A percentile compares a stretch with the other conserved stretches of the same genome.
Evolutionary conservation across 169 alveolate genomes (phyloP).

Genomic region (Plasmodium coatneyi): DNA sequence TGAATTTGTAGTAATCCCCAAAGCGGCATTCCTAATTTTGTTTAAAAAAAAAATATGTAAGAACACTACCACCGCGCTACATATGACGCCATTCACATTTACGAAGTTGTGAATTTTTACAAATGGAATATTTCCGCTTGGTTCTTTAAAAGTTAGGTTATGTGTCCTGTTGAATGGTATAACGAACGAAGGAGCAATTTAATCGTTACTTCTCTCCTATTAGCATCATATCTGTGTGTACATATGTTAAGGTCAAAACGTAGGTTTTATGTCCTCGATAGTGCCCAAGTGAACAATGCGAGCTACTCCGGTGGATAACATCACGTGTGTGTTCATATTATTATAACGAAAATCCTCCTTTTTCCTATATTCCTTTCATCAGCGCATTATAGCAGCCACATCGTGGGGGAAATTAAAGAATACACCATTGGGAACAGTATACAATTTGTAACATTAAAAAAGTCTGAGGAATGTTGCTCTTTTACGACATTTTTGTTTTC

Average conservation of each 20-base stretch:
- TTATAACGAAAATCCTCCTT: background rate
- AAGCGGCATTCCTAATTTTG: background rate
- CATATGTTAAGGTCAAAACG: background rate
- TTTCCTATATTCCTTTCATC: background rate
- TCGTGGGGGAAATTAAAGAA: background rate
- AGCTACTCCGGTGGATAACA: background rate
- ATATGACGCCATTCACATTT: background rate
- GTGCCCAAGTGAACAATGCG: background rate
- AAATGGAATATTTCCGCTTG: background rate
- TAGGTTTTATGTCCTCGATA: background rate
- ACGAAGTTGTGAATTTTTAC: background rate
- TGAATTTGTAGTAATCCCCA: background rate
- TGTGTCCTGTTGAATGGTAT: background rate
- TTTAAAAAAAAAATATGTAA: background rate
- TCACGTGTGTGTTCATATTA: background rate
- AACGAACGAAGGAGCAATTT: background rate
- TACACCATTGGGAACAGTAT: background rate
- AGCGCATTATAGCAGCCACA: background rate
- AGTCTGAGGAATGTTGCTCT: background rate
- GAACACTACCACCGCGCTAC: background rate
- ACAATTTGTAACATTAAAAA: background rate
- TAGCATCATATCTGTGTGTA: background rate
- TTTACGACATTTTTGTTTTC: background rate
- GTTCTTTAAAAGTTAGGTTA: background rate
- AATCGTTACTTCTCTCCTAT: background rate